phyloP scores from a whole-genome alignment of 2,329 filamentous ascomycete genomes.

The Aspergillus amoenus region DNA sequence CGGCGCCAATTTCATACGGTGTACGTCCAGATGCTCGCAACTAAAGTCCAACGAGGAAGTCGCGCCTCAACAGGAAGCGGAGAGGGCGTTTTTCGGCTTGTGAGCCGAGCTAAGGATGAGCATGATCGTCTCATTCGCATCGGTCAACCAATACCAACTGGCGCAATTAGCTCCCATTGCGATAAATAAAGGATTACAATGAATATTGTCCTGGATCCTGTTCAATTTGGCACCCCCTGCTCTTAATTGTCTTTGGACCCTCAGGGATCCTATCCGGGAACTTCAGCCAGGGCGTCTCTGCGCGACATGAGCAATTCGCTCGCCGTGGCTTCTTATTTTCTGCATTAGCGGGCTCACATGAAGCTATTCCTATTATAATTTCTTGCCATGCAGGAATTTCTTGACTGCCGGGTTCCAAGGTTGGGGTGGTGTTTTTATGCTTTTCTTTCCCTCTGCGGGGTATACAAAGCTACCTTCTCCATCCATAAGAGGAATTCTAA shows the following conservation, averaged over 20 bases:
- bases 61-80: conserved; percentile 6
- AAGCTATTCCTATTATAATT: conserved; percentile 3
- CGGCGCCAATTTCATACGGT: background rate
- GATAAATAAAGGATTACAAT: conserved; percentile 4
- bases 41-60: conserved; percentile 14
- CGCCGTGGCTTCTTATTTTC: conserved; percentile 23
- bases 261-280: conserved; percentile 8
- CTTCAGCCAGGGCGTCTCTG: conserved; percentile 25
- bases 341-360: conserved; percentile 16
- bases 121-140: conserved; percentile 15
- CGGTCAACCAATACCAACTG: conserved; percentile 12
- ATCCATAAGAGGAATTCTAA: background rate
- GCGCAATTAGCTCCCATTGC: background rate
- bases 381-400: conserved; percentile 3
- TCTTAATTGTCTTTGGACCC: background rate
- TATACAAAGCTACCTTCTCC: conserved; percentile 15
- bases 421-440: background rate
- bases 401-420: background rate
- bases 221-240: background rate
- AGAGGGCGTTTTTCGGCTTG: conserved; percentile 12
- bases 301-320: conserved; percentile 30
- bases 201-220: conserved; percentile 1
- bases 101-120: conserved; percentile 17
- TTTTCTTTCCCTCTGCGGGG: conserved; percentile 26
- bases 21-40: background rate